phyloP scores from a whole-genome alignment of 495 filamentous ascomycete genomes.

The Amniculicola lignicola region DNA sequence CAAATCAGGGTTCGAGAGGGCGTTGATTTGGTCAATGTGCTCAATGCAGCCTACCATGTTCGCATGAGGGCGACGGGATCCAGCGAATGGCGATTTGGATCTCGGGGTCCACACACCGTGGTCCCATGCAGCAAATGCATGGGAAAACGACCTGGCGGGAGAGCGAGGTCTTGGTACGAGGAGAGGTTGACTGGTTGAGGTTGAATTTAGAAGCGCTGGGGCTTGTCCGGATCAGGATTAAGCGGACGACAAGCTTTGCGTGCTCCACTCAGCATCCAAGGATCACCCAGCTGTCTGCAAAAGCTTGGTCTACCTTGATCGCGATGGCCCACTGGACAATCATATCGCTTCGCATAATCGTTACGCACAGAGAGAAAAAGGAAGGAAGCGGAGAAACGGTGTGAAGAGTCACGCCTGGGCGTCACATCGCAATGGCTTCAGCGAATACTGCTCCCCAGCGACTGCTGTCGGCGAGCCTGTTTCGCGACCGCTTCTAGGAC shows the following conservation, averaged over 20 bases:
- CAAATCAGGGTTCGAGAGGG: conserved; percentile 3
- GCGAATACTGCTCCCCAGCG: background rate
- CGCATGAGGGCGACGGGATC: conserved; percentile 13
- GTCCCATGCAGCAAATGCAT: conserved; percentile 20
- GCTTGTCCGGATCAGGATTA: conserved; percentile 11
- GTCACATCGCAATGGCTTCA: background rate
- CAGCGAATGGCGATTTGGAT: conserved; percentile 13
- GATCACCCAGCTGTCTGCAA: background rate
- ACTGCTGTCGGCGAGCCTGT: background rate
- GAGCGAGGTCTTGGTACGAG: conserved; percentile 22
- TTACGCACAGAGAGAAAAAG: background rate
- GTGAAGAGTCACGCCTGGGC: too few relatives aligned
- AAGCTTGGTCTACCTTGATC: conserved; percentile 1
- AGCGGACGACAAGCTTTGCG: conserved; percentile 17
- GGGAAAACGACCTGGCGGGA: conserved; percentile 8
- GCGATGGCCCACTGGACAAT: background rate
- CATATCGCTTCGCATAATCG: too few relatives aligned
- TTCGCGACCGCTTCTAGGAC: conserved; percentile 1
- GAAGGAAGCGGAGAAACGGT: background rate
- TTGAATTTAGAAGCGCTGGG: conserved; percentile 21
- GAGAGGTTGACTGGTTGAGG: conserved; percentile 14
- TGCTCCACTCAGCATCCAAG: conserved; percentile 8
- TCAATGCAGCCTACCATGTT: conserved; percentile 5
- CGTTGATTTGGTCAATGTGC: background rate
- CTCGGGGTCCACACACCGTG: conserved; percentile 2